Evolutionary conservation across 345 rosid species (phyloP).

Genomic region (Lumnitzera racemosa): DNA sequence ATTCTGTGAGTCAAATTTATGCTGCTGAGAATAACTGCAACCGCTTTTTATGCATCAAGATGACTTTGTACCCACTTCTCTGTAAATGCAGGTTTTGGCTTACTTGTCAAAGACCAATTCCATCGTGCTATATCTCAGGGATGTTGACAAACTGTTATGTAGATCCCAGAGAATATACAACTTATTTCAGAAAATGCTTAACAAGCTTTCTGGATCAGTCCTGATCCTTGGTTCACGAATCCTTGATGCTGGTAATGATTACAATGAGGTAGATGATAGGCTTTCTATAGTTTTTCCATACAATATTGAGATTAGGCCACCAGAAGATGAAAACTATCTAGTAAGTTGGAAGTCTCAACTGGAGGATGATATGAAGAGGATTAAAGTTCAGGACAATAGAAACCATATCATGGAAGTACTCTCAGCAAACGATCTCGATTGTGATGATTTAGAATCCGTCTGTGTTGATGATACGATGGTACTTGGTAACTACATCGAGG

Average conservation of each 20-base stretch:
- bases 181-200: conserved; percentile 71
- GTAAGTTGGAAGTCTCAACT: conserved; percentile 92
- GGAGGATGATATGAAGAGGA: conserved; percentile 93
- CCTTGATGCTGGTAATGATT: conserved; percentile 36
- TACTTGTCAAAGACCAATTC: conserved; percentile 74
- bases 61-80: too few species aligned
- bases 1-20: neutral
- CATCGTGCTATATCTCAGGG: conserved; percentile 73
- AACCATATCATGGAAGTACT: conserved; percentile 91
- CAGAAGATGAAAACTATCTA: conserved; percentile 66
- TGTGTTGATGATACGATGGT: conserved; percentile 58
- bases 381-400: conserved; percentile 80
- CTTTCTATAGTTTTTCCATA: conserved; percentile 70
- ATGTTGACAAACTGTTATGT: conserved; percentile 54
- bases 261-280: conserved; percentile 51
- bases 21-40: too few species aligned
- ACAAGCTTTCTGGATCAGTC: conserved; percentile 68
- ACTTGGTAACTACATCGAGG: conserved; percentile 78
- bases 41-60: too few species aligned
- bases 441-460: conserved; percentile 76
- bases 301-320: conserved; percentile 82
- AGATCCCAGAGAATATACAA: conserved; percentile 62
- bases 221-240: conserved; percentile 80
- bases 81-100: conserved; percentile 50
- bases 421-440: conserved; percentile 76